These are phyloP conservation scores for Candida adriatica DNA, from an alignment of 805 yeast species.

Conservation along the genomic window DNA sequence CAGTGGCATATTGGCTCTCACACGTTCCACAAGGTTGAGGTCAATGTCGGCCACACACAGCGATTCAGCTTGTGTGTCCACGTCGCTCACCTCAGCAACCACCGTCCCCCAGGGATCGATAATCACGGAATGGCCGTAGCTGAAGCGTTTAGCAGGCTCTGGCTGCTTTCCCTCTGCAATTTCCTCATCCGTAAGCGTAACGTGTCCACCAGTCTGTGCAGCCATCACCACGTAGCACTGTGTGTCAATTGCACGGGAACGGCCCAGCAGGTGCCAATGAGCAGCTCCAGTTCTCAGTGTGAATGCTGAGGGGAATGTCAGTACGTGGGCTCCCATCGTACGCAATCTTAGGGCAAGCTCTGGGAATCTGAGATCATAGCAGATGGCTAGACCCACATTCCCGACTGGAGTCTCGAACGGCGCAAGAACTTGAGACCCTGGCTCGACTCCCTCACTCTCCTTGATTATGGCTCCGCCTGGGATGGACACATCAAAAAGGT, in stretches of 20 bases:
- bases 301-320: conserved; percentile 89
- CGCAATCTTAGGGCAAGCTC: conserved; percentile 65
- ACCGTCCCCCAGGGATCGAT: conserved; percentile 92
- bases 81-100: conserved; percentile 49
- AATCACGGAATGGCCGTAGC: conserved; percentile 82
- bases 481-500: conserved; percentile 83
- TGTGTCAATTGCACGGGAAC: conserved; percentile 81
- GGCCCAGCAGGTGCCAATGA: conserved; percentile 79
- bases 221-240: conserved; percentile 87
- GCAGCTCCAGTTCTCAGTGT: conserved; percentile 87
- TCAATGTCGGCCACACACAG: conserved; percentile 65
- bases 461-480: conserved; percentile 61
- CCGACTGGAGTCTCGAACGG: conserved; percentile 60
- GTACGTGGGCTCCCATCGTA: conserved; percentile 62
- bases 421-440: conserved; percentile 49
- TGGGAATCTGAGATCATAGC: conserved; percentile 86
- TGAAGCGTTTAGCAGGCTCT: conserved; percentile 38
- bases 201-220: conserved; percentile 67
- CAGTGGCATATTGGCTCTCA: conserved; percentile 71
- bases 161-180: conserved; percentile 19
- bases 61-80: conserved; percentile 32
- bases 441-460: conserved; percentile 69
- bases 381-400: conserved; percentile 64
- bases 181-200: conserved; percentile 36
- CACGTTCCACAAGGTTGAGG: conserved; percentile 35